phyloP scores from a whole-genome alignment of 2,329 filamentous ascomycete genomes.

The Exophiala spinifera region DNA sequence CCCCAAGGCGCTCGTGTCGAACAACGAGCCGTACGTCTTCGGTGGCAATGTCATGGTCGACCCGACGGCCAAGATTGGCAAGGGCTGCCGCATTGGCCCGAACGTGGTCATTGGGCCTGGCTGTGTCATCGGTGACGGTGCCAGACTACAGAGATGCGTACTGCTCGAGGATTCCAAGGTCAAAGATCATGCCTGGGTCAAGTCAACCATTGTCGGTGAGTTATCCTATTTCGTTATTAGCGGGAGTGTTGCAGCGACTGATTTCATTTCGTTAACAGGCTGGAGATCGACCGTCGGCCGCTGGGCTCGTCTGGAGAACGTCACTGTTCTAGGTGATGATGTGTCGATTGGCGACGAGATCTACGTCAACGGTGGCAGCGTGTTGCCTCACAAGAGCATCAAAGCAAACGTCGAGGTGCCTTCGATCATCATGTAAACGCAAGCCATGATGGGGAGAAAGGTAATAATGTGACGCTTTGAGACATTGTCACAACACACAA shows the following conservation, averaged over 20 bases:
- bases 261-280: constrained; percentile 37
- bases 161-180: constrained; percentile 85
- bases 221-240: too few relatives aligned
- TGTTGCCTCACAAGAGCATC: constrained; percentile 97
- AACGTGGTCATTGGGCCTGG: constrained; percentile 95
- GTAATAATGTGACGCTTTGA: too few relatives aligned
- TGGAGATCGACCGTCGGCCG: constrained; percentile 96
- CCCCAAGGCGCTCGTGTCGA: constrained; percentile 75
- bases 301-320: constrained; percentile 96
- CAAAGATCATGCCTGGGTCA: constrained; percentile 98
- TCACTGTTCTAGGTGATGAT: constrained; percentile 95
- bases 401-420: constrained; percentile 88
- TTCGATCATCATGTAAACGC: constrained; percentile 50
- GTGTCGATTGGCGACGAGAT: constrained; percentile 97
- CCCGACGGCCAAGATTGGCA: constrained; percentile 90
- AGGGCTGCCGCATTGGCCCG: constrained; percentile 96
- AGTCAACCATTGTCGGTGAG: constrained; percentile 83
- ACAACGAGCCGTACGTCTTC: constrained; percentile 75
- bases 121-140: constrained; percentile 89
- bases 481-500: too few relatives aligned
- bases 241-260: too few relatives aligned
- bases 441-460: too few relatives aligned
- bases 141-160: constrained; percentile 89
- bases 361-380: constrained; percentile 94
- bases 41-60: constrained; percentile 96